Evolutionary conservation across 2,329 filamentous ascomycete species (phyloP).

Genomic region (Cadophora gregata): DNA sequence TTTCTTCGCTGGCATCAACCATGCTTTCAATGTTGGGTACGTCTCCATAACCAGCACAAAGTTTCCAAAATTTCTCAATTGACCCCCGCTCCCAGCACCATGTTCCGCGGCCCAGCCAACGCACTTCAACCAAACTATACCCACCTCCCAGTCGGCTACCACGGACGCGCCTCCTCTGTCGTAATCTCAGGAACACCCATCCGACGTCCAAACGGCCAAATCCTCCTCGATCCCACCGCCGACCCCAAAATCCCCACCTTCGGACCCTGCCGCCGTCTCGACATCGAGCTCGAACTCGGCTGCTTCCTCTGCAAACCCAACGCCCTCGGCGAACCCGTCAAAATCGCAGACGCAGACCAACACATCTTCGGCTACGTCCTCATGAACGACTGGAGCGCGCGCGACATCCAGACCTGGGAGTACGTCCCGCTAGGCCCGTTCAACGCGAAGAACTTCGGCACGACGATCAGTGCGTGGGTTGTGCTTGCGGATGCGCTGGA

Average conservation of each 20-base stretch:
- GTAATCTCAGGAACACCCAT: conserved; percentile 77
- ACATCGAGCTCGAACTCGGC: conserved; percentile 82
- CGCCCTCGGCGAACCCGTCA: conserved; percentile 66
- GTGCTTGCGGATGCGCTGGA: conserved; percentile 78
- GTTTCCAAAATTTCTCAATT: background rate
- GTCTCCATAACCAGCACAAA: background rate
- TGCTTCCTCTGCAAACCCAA: conserved; percentile 74
- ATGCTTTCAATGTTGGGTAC: conserved; percentile 65
- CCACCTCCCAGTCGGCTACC: conserved; percentile 82
- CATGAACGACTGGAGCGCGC: conserved; percentile 87
- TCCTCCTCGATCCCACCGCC: conserved; percentile 67
- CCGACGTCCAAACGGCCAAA: conserved; percentile 76
- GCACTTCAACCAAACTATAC: conserved; percentile 83
- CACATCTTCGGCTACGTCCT: conserved; percentile 81
- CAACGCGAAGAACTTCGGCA: conserved; percentile 83
- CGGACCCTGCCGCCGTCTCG: conserved; percentile 68
- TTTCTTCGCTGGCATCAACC: conserved; percentile 82
- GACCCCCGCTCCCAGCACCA: conserved; percentile 52
- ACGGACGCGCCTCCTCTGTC: conserved; percentile 77
- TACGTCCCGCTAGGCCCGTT: conserved; percentile 84
- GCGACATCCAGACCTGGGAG: conserved; percentile 85
- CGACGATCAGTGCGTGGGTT: conserved; percentile 80
- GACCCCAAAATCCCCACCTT: conserved; percentile 65
- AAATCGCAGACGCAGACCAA: conserved; percentile 67
- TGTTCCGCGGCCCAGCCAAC: conserved; percentile 75